These are phyloP conservation scores for Polyporus tsugae DNA, from an alignment of 1,284 basidiomycete species.

Conservation along the genomic window DNA sequence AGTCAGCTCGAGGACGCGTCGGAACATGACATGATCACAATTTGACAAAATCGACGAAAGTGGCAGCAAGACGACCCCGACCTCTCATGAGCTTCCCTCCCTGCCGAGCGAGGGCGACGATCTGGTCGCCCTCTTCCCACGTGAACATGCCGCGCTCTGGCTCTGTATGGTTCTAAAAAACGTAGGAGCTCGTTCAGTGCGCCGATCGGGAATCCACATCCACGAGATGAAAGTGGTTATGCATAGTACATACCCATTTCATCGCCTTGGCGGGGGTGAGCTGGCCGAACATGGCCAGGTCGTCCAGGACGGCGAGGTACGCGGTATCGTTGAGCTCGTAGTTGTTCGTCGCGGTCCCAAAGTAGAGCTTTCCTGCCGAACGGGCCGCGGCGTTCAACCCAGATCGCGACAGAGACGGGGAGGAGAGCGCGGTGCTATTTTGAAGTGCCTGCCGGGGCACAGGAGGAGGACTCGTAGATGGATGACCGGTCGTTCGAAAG, in stretches of 20 bases:
- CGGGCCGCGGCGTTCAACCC: conserved; percentile 47
- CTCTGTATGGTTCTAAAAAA: conserved; percentile 57
- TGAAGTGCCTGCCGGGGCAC: neutral
- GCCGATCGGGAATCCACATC: too few relatives aligned
- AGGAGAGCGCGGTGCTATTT: neutral
- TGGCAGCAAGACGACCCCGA: conserved; percentile 4
- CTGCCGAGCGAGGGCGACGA: conserved; percentile 53
- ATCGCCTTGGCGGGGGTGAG: conserved; percentile 61
- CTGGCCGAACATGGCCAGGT: conserved; percentile 54
- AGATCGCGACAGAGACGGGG: neutral
- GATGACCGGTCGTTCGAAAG: neutral
- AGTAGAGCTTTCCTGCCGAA: conserved; percentile 63
- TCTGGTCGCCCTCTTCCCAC: conserved; percentile 52
- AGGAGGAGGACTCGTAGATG: neutral
- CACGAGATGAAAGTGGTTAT: too few relatives aligned
- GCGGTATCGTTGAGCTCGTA: conserved; percentile 54
- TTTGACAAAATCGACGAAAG: neutral
- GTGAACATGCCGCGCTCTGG: conserved; percentile 55
- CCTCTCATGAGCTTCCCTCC: conserved; percentile 48
- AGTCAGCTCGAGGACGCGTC: neutral
- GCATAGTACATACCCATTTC: conserved; percentile 59
- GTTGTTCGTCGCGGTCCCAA: conserved; percentile 67
- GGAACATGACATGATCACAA: neutral
- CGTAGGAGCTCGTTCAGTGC: neutral
- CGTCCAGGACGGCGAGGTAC: conserved; percentile 51